Base-by-base conservation (phyloP, 2,329 filamentous ascomycete species). In the Penicillium sp. region DNA sequence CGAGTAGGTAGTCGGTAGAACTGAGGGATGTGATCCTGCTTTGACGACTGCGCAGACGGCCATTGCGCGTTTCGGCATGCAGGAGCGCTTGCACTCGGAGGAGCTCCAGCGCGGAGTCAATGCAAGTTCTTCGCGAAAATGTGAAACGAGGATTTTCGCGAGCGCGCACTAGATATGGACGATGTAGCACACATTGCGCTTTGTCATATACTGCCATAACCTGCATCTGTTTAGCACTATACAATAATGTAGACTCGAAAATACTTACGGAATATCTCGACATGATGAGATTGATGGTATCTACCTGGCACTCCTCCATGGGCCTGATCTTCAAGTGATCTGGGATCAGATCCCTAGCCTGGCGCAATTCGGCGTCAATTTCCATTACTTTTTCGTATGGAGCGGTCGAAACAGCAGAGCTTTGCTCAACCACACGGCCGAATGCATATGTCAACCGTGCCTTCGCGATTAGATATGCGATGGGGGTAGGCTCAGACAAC, bases 201-300 rank as follows among this genome's bases (percentile, higher is more conserved):
- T 96, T 96, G 59, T 95, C 86, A 68, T 92, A 96, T 5, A 97
- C 76, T 46, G 94, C 87, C 57, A 94, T 90, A 31, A 97, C 63
- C 73, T 75, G 45, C 40, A 44, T 41, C 63, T 42, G 66, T 60
- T 60, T 45, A 46, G 27, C 34, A 27, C 50, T 31, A 18, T 24
- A 31, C 16, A 16, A 3, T 11, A 14, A 2, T 2, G 16, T 13
- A 8, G n/a, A 16, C 18, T 11, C 8, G 5, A 14, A 11, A 39
- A 10, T 3, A 60, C 67, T 63, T 68, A 76, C 77, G 53, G 88
- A 89, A 69, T 92, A 92, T 27, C 92, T 86, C 48, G 92, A 88
- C 77, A 96, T 88, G 54, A 97, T 83, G 31, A 87, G 66, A 21
- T 81, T 81, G 2, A 82, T 78, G 1, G 84, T 87, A 55, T 96